Conservation (phyloP, 139 green algal genomes). For the Tetradesmus lagerheimii region DNA sequence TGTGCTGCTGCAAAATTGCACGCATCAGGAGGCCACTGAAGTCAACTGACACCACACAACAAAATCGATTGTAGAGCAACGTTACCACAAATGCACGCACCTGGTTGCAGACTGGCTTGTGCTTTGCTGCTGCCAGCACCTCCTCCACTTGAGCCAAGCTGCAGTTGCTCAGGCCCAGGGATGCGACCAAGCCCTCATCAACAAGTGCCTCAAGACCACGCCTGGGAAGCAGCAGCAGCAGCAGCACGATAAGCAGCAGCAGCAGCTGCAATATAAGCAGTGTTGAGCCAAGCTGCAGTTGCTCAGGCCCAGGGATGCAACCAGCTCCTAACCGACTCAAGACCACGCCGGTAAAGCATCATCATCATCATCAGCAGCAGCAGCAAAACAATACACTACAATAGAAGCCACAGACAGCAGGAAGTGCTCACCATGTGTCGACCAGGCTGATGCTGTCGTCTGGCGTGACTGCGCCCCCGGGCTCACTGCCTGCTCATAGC, state of each 20-base stretch:
- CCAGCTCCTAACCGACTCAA: constrained; percentile 85
- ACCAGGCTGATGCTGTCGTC: constrained; percentile 34
- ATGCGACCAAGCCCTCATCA: constrained; percentile 74
- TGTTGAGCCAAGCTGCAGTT: constrained; percentile 76
- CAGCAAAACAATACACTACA: no score
- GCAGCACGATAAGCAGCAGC: neutral
- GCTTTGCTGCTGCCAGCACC: constrained; percentile 65
- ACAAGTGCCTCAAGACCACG: constrained; percentile 80
- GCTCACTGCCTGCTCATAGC: no score
- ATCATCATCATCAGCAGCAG: neutral
- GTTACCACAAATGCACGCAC: constrained; percentile 30
- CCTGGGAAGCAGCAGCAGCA: constrained; percentile 49
- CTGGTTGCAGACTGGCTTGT: constrained; percentile 85
- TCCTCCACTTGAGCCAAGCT: constrained; percentile 82
- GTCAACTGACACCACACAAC: neutral
- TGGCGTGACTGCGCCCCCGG: constrained; percentile 49
- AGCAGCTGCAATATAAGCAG: neutral
- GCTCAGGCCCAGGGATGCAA: constrained; percentile 78
- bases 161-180: constrained; percentile 92
- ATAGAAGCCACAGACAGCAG: no score
- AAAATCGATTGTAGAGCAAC: no score
- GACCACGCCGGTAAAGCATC: constrained; percentile 57
- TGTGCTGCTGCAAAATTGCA: no score
- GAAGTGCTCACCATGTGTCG: constrained; percentile 14
- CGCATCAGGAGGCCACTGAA: no score